Base-by-base conservation (phyloP, 2,329 filamentous ascomycete species). In the Albifimbria verrucaria region DNA sequence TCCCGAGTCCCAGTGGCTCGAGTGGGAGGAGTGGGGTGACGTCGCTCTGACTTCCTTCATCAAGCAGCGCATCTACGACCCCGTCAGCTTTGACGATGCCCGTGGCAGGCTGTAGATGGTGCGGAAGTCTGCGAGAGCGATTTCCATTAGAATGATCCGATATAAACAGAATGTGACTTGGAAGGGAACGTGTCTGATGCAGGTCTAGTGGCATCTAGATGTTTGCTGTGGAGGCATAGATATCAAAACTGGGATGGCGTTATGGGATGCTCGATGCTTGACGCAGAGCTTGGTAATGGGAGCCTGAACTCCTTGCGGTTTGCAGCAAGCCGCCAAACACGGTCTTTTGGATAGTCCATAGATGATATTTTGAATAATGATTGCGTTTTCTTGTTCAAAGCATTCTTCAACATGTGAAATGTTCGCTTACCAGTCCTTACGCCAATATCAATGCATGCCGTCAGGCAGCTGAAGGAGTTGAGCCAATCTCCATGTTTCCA, bases 21-120 rank as follows among this genome's bases (percentile, higher is more conserved):
- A 87, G 68, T 91, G 87, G 82, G 83, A 87, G 71, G 84, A 87
- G 70, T 86, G 83, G 83, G 83, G 83, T 49, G 83, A 87, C 62
- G 81, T 85, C 36, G 79, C 80, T 51, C 71, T 87, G 60, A 81
- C 74, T 42, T 75, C 76, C 55, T 86, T 69, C 72, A 86, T 87
- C 72, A 80, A 81, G 76, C 71, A 77, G 60, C 75, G 70, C 60
- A 75, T 85, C 60, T 87, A 87, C 64, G 78, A 87, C 63, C 84
- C 84, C n/a, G 59, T 69, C 51, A 71, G 68, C 64, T 75, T 75
- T 55, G 63, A 59, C 28, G 72, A 74, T 51, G 60, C 68, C 18
- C 66, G 64, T 56, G 63, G 61, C 22, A 65, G 63, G 52, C 59
- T 73, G 57, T 74, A 59, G 55, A 52, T 25, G 50, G 41, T 9